Evolutionary conservation across 2,329 filamentous ascomycete species (phyloP).

Genomic region (Epichloe coenophiala): DNA sequence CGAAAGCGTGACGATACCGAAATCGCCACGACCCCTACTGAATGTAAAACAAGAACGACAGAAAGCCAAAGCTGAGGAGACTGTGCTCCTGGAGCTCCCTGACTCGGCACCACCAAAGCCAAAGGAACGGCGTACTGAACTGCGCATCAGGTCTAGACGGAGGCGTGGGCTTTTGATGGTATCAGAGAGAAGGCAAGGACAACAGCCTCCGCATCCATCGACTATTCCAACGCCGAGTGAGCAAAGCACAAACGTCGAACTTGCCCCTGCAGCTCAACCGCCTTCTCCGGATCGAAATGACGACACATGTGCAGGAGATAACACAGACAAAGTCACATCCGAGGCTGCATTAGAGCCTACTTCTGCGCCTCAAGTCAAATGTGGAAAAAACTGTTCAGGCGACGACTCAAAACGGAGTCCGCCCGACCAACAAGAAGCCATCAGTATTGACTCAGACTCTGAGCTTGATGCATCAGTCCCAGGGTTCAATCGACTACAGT

Average conservation of each 20-base stretch:
- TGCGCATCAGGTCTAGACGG: constrained; percentile 32
- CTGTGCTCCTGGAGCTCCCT: neutral
- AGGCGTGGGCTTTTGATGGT: constrained; percentile 35
- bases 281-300: neutral
- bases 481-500: neutral
- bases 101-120: neutral
- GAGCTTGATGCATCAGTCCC: neutral
- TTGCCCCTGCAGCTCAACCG: neutral
- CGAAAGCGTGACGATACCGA: too few relatives aligned
- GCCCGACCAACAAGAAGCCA: neutral
- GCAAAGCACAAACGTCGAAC: neutral
- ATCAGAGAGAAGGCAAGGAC: constrained; percentile 18
- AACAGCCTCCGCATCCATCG: neutral
- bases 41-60: neutral
- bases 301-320: neutral
- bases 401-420: neutral
- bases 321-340: neutral
- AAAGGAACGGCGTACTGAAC: constrained; percentile 25
- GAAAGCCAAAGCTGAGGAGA: neutral
- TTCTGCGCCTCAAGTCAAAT: neutral
- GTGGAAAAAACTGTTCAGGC: neutral
- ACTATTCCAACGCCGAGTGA: neutral
- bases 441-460: neutral
- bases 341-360: neutral
- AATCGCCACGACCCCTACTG: neutral